Evolutionary conservation across 495 filamentous ascomycete genomes (phyloP), one percentile per base, ranked within the genome.

Genomic region (Penicillium silybi): DNA sequence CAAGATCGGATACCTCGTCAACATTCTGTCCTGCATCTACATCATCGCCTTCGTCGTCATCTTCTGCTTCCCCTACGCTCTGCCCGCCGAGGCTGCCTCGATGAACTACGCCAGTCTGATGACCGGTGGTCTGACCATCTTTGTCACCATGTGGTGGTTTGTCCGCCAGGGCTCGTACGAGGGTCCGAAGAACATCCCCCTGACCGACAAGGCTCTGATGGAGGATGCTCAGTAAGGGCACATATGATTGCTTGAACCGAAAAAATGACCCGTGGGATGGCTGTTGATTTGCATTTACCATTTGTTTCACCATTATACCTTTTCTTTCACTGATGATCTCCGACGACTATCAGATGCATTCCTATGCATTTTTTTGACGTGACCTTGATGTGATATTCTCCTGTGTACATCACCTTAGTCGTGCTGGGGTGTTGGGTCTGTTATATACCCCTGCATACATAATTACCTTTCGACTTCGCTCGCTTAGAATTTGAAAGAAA

Each of bases 101-200:
- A 89, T 90, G 86, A 90, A 89, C 60, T 90, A 87, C 61, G 82
- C 85, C 37, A 79, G 77, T 58, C 70, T 87, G 10, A 85, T 89
- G 48, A 75, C 83, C 11, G 83, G 75, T 8, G 85, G 85, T 2
- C 64, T 85, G 41, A 63, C 82, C 0, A 63, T 79, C 10, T 66
- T 80, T 27, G 63, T 76, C 16, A 58, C 59, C 13, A 48, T 65
- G 29, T 72, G 70, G 65, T 79, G 72, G 72, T 63, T 73, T 41
- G 27, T 70, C 43, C 68, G 67, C 50, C 58, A 62, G 51, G 54
- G 57, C 13, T 54, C 60, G 1, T 73, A 73, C 40, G 68, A 68
- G 41, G 70, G 70, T 16, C 69, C 69, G 0, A 67, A 70, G 58
- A 58, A 66, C 34, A 64, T 72, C 38, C 69, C 69, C 5, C 45